phyloP scores from a whole-genome alignment of 441 rosid genomes.

The Mallotus repandus region DNA sequence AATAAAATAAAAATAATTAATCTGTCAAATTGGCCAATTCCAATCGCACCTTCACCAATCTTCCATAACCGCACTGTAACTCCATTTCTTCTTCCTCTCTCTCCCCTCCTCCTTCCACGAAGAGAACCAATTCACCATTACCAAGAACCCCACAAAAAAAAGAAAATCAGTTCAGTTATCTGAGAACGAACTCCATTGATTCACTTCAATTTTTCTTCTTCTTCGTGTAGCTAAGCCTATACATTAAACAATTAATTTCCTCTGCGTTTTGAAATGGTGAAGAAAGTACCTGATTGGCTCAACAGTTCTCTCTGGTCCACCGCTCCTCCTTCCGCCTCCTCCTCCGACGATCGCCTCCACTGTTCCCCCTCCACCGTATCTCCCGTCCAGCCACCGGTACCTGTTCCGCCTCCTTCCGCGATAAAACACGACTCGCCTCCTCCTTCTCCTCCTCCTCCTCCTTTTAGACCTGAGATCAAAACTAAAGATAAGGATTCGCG shows the following conservation, averaged over 20 bases:
- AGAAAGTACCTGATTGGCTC: constrained; percentile 95
- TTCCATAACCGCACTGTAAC: neutral
- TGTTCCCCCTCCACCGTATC: constrained; percentile 22
- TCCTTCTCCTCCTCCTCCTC: constrained; percentile 19
- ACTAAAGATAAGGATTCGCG: constrained; percentile 35
- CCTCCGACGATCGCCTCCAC: constrained; percentile 27
- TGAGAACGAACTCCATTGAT: neutral
- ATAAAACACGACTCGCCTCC: constrained; percentile 10
- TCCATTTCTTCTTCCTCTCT: neutral
- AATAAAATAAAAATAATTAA: too few relatives aligned
- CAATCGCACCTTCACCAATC: neutral
- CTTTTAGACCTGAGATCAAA: constrained; percentile 35
- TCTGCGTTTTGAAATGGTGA: constrained; percentile 47
- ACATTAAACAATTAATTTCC: neutral
- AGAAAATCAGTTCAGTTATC: neutral
- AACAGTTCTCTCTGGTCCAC: constrained; percentile 93
- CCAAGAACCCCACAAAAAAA: too few relatives aligned
- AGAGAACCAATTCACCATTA: neutral
- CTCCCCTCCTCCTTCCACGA: neutral
- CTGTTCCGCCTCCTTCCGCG: constrained; percentile 40
- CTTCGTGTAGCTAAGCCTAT: neutral
- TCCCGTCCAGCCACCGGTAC: constrained; percentile 31
- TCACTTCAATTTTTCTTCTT: neutral
- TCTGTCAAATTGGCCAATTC: neutral
- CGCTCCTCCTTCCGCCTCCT: constrained; percentile 36